phyloP scores from a whole-genome alignment of 768 basidiomycete species.

The Leccinum subtestaceum region DNA sequence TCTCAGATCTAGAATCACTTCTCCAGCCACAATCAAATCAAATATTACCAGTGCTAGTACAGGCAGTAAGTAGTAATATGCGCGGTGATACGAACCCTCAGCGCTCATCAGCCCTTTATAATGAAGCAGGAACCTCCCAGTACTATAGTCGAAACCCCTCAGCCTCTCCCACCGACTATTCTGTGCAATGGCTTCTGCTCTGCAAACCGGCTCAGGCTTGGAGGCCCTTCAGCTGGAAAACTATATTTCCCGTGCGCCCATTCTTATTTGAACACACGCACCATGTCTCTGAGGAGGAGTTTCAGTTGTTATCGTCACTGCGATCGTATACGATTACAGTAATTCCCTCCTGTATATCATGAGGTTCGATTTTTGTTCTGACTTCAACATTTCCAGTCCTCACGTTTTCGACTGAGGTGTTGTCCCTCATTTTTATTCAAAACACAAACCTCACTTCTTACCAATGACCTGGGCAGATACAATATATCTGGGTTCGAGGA shows the following conservation, averaged over 20 bases:
- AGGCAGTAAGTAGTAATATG: no score
- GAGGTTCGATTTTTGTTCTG: not conserved
- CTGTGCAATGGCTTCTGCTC: not conserved
- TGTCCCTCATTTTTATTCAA: no score
- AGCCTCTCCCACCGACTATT: not conserved
- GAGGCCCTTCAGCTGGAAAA: not conserved
- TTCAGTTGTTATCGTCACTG: not conserved
- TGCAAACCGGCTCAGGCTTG: not conserved
- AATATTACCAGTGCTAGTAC: no score
- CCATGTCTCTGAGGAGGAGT: not conserved
- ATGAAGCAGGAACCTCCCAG: not conserved
- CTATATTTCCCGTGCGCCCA: not conserved
- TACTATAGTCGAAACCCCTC: not conserved
- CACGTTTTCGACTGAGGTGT: slow-evolving; percentile 10
- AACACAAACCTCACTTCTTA: no score
- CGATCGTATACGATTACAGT: not conserved
- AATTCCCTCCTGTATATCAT: no score
- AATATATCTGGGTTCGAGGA: slow-evolving; percentile 12
- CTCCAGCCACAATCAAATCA: no score
- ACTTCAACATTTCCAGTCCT: slow-evolving; percentile 5
- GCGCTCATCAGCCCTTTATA: no score
- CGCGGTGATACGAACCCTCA: no score
- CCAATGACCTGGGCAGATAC: no score
- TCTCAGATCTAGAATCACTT: no score
- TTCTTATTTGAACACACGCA: not conserved